Conservation (phyloP, 2,329 filamentous ascomycete species). For the Chaetomium sp. region DNA sequence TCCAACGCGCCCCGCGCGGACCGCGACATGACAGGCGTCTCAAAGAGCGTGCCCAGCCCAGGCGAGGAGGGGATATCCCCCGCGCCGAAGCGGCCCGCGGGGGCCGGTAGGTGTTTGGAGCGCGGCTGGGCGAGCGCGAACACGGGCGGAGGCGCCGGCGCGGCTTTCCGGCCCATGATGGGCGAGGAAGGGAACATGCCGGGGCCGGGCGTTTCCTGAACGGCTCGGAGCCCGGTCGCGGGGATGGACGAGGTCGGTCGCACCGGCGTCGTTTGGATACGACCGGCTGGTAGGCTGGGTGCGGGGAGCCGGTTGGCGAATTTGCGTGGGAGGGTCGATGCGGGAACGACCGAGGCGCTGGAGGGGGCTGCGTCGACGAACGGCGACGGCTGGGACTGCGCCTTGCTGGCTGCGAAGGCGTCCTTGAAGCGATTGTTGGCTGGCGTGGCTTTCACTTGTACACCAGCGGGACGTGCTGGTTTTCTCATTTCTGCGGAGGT, state of each 20-base stretch:
- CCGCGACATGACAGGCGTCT: slow-evolving; percentile 36
- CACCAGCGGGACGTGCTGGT: slow-evolving; percentile 45
- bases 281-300: slow-evolving; percentile 20
- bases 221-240: slow-evolving; percentile 4
- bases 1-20: slow-evolving; percentile 5
- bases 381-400: slow-evolving; percentile 36
- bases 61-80: slow-evolving; percentile 30
- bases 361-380: slow-evolving; percentile 44
- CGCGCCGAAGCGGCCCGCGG: not conserved
- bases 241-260: slow-evolving; percentile 23
- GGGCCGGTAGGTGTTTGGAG: slow-evolving; percentile 2
- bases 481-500: slow-evolving; percentile 55
- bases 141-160: not conserved
- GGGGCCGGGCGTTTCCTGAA: slow-evolving; percentile 17
- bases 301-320: slow-evolving; percentile 27
- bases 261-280: slow-evolving; percentile 36
- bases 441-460: slow-evolving; percentile 61
- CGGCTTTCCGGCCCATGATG: slow-evolving; percentile 31
- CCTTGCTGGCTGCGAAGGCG: slow-evolving; percentile 42
- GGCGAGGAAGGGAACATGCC: slow-evolving; percentile 31
- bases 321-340: slow-evolving; percentile 34
- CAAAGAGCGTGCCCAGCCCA: slow-evolving; percentile 32
- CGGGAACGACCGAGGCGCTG: slow-evolving; percentile 36
- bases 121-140: slow-evolving; percentile 1
- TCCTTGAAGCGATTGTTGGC: slow-evolving; percentile 58